Base-by-base conservation (phyloP, 1,139 yeast species). In the Sugiyamaella sp. region DNA sequence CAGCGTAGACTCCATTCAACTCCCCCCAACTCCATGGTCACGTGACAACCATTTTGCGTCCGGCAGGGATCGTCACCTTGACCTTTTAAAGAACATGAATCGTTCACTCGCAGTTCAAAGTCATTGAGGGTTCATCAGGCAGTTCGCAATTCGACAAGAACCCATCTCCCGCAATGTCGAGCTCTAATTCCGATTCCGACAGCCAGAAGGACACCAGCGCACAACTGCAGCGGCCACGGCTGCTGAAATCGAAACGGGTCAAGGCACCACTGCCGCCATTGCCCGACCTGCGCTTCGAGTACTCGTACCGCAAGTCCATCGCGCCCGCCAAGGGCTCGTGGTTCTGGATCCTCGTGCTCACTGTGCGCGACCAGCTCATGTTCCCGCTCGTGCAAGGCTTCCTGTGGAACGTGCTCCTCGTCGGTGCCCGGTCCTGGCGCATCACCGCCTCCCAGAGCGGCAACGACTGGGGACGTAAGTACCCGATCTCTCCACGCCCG, bases 351-450 rank as follows among this genome's bases (percentile, higher is more conserved):
- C 58, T 58, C 3, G 53, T 61, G 25, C 62, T 71, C 35, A 69
- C 74, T 1, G 8, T 73, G 12, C 63, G 70, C 10, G 74, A 72
- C 58, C 77, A 73, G 59, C 57, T 72, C 33, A 16, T 71, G 27
- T 60, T 67, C 52, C 77, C 75, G 0, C 59, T 73, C 3, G 62
- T 76, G 1, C 88, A 84, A 60, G 88, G 88, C 5, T 71, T 80
- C 19, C 58, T 74, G 12, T 75, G 80, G 74, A 75, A 82, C 1
- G 58, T 75, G 2, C 58, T 74, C 0, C 57, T 79, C 24, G 63
- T 78, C 12, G 65, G 74, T 1, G 57, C 74, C 27, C 71, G 66
- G 52, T 80, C 84, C 0, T 75, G 81, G 77, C 45, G 59, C 8
- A 12, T 51, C 14, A 43, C 55, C 3, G 63, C 64, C 1, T 52